phyloP scores from a whole-genome alignment of 768 basidiomycete genomes.

The Rossbeevera mucosa region DNA sequence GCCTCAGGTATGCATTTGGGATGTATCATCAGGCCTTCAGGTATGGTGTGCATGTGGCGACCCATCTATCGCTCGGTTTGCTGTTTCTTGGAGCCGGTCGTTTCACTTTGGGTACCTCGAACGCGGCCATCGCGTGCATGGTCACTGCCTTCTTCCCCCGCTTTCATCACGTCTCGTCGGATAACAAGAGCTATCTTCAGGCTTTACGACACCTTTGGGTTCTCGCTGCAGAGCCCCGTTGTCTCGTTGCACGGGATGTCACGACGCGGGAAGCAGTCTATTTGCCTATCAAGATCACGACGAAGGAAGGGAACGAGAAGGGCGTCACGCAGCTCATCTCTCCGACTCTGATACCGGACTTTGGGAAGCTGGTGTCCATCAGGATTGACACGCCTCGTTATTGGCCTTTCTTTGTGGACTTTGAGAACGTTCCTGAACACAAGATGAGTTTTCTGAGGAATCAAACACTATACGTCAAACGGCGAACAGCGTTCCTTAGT shows the following conservation, averaged over 20 bases:
- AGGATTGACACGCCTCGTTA: conserved; percentile 92
- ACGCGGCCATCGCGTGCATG: conserved; percentile 88
- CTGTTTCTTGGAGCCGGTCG: conserved; percentile 92
- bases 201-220: conserved; percentile 96
- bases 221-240: conserved; percentile 90
- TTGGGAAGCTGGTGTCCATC: conserved; percentile 76
- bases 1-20: conserved; percentile 86
- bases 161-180: conserved; percentile 70
- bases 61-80: conserved; percentile 85
- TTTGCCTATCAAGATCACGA: conserved; percentile 84
- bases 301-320: conserved; percentile 57
- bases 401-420: conserved; percentile 88
- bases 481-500: conserved; percentile 85
- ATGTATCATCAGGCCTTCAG: conserved; percentile 71
- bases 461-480: conserved; percentile 88
- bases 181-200: conserved; percentile 89
- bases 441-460: conserved; percentile 63
- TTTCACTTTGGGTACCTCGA: conserved; percentile 86
- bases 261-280: conserved; percentile 89
- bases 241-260: conserved; percentile 87
- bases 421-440: conserved; percentile 62
- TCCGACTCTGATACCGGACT: conserved; percentile 88
- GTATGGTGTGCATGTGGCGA: conserved; percentile 88
- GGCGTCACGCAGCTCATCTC: conserved; percentile 81
- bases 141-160: conserved; percentile 90